Conservation (phyloP, 1,284 basidiomycete genomes). For the Boletus coffeatus region DNA sequence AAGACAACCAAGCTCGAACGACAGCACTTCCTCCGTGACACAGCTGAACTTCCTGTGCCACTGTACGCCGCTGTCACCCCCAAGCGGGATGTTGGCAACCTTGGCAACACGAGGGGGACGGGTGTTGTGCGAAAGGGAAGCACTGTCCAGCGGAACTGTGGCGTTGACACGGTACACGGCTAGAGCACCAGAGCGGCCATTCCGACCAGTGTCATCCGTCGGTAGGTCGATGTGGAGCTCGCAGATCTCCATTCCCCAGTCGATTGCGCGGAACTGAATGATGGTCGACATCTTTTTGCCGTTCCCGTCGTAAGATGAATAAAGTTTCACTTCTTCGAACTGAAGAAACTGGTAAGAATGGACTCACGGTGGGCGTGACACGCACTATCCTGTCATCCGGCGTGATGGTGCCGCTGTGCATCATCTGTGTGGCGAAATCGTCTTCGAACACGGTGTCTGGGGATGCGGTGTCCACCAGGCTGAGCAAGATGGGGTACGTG, state of each 20-base stretch:
- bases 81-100: constrained; percentile 7
- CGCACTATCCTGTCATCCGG: constrained; percentile 13
- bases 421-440: constrained; percentile 11
- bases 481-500: constrained; percentile 12
- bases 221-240: constrained; percentile 15
- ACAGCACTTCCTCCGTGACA: constrained; percentile 11
- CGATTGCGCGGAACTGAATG: constrained; percentile 15
- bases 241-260: constrained; percentile 19
- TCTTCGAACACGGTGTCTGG: constrained; percentile 14
- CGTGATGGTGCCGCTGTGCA: constrained; percentile 14
- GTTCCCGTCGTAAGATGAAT: neutral
- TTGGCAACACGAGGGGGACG: constrained; percentile 11
- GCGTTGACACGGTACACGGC: constrained; percentile 13
- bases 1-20: constrained; percentile 14
- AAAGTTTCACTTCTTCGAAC: neutral
- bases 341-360: neutral
- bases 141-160: constrained; percentile 10
- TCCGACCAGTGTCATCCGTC: constrained; percentile 1
- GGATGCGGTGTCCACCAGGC: constrained; percentile 13
- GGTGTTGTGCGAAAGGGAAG: constrained; percentile 11
- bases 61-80: neutral
- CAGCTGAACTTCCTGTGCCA: constrained; percentile 16
- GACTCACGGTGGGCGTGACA: constrained; percentile 14
- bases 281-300: constrained; percentile 11
- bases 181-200: constrained; percentile 6